phyloP scores from a whole-genome alignment of 1,139 yeast genomes.

The Magnusiomyces suaveolens region DNA sequence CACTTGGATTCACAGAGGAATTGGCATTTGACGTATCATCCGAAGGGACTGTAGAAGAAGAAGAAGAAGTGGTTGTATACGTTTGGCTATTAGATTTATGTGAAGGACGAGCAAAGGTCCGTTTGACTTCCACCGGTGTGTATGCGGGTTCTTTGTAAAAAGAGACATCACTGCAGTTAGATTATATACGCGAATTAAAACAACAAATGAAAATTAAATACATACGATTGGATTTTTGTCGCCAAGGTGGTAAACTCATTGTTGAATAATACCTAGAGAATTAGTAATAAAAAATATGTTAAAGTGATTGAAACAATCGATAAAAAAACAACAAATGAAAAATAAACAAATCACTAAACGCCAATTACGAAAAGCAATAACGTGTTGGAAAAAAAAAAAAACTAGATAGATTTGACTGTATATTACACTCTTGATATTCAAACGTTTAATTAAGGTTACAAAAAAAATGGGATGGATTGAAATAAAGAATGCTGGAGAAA shows the following conservation, averaged over 20 bases:
- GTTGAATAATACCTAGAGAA: not conserved
- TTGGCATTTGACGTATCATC: slow-evolving; percentile 16
- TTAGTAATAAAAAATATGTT: not conserved
- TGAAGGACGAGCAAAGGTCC: slow-evolving; percentile 11
- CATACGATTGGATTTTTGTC: slow-evolving; percentile 16
- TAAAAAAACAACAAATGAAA: too few relatives aligned
- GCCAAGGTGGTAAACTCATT: slow-evolving; percentile 27
- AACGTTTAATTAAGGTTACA: too few relatives aligned
- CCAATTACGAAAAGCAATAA: too few relatives aligned
- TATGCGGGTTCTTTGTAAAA: slow-evolving; percentile 8
- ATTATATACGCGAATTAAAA: not conserved
- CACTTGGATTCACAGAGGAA: slow-evolving; percentile 17
- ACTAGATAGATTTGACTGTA: too few relatives aligned
- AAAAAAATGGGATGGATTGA: too few relatives aligned
- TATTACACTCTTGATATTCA: too few relatives aligned
- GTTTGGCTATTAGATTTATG: slow-evolving; percentile 1
- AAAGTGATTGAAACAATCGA: not conserved
- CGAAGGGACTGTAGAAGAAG: slow-evolving; percentile 4
- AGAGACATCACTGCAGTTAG: not conserved
- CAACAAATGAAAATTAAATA: not conserved
- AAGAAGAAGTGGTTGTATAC: slow-evolving; percentile 2
- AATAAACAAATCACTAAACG: too few relatives aligned
- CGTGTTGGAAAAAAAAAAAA: too few relatives aligned
- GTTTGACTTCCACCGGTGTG: slow-evolving; percentile 15
- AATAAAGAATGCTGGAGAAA: too few relatives aligned